Evolutionary conservation across 2,329 filamentous ascomycete species (phyloP), one percentile per base, ranked within the genome.

Genomic region (Verticillium klebahnii): DNA sequence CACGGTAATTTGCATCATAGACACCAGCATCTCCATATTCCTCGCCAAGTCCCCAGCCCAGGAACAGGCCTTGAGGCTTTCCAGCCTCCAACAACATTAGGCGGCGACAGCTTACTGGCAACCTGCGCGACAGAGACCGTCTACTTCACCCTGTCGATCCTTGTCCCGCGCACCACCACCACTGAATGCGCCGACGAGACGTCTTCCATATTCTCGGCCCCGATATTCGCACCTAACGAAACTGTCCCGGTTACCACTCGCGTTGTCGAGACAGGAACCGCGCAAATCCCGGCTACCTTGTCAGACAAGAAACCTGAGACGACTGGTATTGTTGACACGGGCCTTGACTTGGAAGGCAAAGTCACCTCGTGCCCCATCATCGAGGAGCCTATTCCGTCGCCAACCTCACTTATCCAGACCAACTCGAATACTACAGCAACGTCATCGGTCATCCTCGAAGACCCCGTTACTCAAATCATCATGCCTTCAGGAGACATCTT

Each of bases 401-500:
- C 75, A 14, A 76, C 75, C 8, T 70, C 71, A 9, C 65, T 77
- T 37, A 68, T 78, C 1, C 54, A 32, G 15, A 19, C n/a, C 31
- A 19, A 8, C 29, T 56, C 54, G 7, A 50, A 50, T n/a, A 8
- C 45, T 25, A 50, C 45, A n/a, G 9, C 19, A 14, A 25, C 45
- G 2, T n/a, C 50, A 5, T 54, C 54, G 1, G 25, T 34, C 14
- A 19, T 19, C 19, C 23, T 25, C 5, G 25, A 55, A 2, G 15
- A 50, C 19, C 37, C 37, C 17, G n/a, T 32, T 6, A n/a, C n/a
- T 23, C 12, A 36, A 19, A 14, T 62, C 17, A 58, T 58, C 31
- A 74, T 73, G 69, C 67, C 71, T 25, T 69, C 71, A 14, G 62
- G 70, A 14, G 72, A 89, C 67, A 85, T 89, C 59, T 89, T 89